A percentile compares a stretch with the other conserved stretches of the same genome.
Conservation (phyloP, 1,139 yeast genomes). For the Saccharomyces hybrid region DNA sequence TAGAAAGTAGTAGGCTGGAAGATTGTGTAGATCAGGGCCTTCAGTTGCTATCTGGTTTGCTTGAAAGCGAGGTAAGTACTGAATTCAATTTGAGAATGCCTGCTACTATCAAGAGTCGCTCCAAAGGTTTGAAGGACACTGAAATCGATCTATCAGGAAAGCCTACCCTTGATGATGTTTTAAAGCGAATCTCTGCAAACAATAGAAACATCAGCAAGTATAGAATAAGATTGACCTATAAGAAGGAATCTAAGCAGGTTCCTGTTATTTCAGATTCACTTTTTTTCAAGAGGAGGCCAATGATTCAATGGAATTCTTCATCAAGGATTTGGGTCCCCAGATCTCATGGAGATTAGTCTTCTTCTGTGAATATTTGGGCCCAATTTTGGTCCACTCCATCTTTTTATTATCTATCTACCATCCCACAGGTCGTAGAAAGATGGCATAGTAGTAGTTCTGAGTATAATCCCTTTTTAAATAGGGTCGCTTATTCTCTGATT, state of each 20-base stretch:
- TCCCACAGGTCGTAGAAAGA: constrained; percentile 9
- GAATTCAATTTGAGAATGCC: constrained; percentile 30
- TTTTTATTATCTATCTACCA: constrained; percentile 43
- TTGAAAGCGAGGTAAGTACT: too few species aligned
- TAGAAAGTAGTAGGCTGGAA: neutral
- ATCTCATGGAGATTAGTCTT: constrained; percentile 87
- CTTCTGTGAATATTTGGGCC: constrained; percentile 81
- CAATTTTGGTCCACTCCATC: constrained; percentile 69
- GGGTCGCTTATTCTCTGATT: constrained; percentile 38
- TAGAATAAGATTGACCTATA: constrained; percentile 37
- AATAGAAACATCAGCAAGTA: constrained; percentile 39
- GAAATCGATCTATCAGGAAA: constrained; percentile 34
- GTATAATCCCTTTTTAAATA: constrained; percentile 21
- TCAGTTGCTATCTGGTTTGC: neutral
- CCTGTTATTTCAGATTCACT: constrained; percentile 22
- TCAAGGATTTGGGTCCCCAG: constrained; percentile 90
- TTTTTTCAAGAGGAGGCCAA: constrained; percentile 30
- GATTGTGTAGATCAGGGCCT: too few species aligned
- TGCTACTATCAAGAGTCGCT: constrained; percentile 44
- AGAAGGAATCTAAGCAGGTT: constrained; percentile 26
- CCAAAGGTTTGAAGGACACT: constrained; percentile 41
- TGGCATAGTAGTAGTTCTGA: constrained; percentile 9
- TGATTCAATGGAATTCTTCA: constrained; percentile 39
- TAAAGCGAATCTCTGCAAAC: constrained; percentile 38
- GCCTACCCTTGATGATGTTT: constrained; percentile 32